Evolutionary conservation across 805 yeast species (phyloP), one percentile per base, ranked within the genome.

Genomic region (Ogataea parapolymorpha): DNA sequence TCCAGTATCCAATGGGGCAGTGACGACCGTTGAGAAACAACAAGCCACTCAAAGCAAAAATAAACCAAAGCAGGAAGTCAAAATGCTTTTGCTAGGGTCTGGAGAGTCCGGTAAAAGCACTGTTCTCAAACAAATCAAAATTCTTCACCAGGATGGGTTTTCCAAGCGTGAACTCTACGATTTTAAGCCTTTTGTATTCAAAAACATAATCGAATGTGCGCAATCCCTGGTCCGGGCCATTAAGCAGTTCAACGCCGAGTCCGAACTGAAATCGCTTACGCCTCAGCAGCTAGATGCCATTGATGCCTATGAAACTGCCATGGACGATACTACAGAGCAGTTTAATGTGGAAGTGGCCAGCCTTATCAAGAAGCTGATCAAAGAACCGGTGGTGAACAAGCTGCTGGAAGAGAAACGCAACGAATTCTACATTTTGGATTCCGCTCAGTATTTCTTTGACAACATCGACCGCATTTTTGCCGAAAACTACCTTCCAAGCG

Each of bases 81-180:
- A 89, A 59, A 80, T 90, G 34, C 68, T 90, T 26, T 68, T 90
- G 25, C 64, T 85, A 35, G 93, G 99, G 5, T 85, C 96, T 0
- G 99, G 98, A 12, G 95, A 85, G 56, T 72, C 82, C 46, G 95
- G 95, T 4, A 85, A 85, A 56, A 80, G 89, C 6, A 85, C 95
- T 13, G 79, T 85, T 39, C 76, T 85, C 39, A 85, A 84, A 59
- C 95, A 85, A 61, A 85, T 85, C 79, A 84, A 83, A 57, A 83
- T 83, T 44, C 67, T 83, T 36, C 87, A 84, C 56, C 85, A 82
- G 56, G 71, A 78, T 50, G 90, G 90, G 7, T 84, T 79, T 56
- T 62, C 80, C 38, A 67, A 80, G 61, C 81, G 82, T 34, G 97
- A 89, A 59, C 63, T 83, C 20, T 66, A 70, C 40, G 87, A 84